Evolutionary conservation across 116 monocot genomes (phyloP).

Genomic region (Posidonia oceanica): DNA sequence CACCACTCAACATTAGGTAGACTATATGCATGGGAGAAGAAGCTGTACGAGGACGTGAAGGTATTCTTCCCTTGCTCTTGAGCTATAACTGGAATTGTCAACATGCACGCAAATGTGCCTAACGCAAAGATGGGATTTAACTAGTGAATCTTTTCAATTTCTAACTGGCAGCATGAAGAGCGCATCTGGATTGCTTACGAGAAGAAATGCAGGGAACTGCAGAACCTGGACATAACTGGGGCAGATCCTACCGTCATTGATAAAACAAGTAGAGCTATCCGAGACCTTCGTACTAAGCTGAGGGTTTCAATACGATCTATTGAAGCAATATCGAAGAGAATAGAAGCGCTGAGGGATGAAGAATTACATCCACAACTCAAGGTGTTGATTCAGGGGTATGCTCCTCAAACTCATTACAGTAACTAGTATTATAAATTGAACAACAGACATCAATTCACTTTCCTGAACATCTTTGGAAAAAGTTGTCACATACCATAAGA

Average conservation of each 20-base stretch:
- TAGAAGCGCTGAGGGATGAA: slow-evolving; percentile 58
- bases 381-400: slow-evolving; percentile 63
- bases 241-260: slow-evolving; percentile 48
- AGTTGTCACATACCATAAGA: neutral
- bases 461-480: neutral
- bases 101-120: neutral
- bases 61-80: slow-evolving; percentile 18
- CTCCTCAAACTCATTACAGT: neutral
- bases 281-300: slow-evolving; percentile 49
- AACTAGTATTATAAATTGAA: neutral
- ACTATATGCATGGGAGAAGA: slow-evolving; percentile 92
- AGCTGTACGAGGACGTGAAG: slow-evolving; percentile 92
- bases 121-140: neutral
- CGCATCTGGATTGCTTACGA: slow-evolving; percentile 54
- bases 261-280: slow-evolving; percentile 46
- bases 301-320: slow-evolving; percentile 61
- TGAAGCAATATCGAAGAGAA: slow-evolving; percentile 55
- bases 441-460: neutral
- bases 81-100: neutral
- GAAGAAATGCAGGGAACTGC: slow-evolving; percentile 55
- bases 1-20: slow-evolving; percentile 85
- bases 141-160: neutral
- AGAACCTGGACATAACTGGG: slow-evolving; percentile 53
- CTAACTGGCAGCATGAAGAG: slow-evolving; percentile 47
- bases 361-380: slow-evolving; percentile 77